Evolutionary conservation across 2,329 filamentous ascomycete species (phyloP), one percentile per base, ranked within the genome.

Genomic region (Pleurostoma richardsiae): DNA sequence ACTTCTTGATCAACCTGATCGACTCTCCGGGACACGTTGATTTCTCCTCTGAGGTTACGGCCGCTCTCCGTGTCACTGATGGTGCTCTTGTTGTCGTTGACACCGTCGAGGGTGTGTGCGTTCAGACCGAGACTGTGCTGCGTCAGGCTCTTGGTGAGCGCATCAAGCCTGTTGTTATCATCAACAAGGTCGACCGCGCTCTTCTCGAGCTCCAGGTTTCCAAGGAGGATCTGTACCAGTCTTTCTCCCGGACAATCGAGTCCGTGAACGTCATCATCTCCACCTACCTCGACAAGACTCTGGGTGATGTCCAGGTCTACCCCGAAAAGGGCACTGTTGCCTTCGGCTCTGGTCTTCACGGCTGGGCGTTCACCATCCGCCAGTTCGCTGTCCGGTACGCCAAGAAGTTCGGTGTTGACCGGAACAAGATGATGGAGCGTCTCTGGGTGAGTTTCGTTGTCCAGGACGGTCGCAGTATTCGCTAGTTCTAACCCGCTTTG

Each of bases 161-260:
- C 79, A 99, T 99, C 77, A 97, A 97, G 88, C 94, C 94, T 66
- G 92, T 99, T 67, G 84, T 96, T 71, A 88, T 96, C 76, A 96
- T 99, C 85, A 99, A 99, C 90, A 99, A 99, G 88, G 94, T 99
- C 74, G 94, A 99, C 72, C 92, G 94, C 79, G 91, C 94, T 76
- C 89, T 99, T 69, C 90, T 99, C 71, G 94, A 99, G 79, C 85
- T 99, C 56, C 94, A 99, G 81, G 86, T 96, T 68, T 86, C 83
- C 76, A 96, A 97, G 86, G 94, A 99, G 79, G 94, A 99, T 70
- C 80, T 99, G 60, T 99, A 96, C 86, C 92, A 97, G 82, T 96
- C 92, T 71, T 99, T 99, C 87, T 91, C 90, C 56, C 88, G 92
- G 86, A 96, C 94, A 72, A 91, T 99, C 67, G 94, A 99, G 86